These are phyloP conservation scores for Colletotrichum australisinense DNA, from an alignment of 2,329 filamentous ascomycete species.

Conservation along the genomic window DNA sequence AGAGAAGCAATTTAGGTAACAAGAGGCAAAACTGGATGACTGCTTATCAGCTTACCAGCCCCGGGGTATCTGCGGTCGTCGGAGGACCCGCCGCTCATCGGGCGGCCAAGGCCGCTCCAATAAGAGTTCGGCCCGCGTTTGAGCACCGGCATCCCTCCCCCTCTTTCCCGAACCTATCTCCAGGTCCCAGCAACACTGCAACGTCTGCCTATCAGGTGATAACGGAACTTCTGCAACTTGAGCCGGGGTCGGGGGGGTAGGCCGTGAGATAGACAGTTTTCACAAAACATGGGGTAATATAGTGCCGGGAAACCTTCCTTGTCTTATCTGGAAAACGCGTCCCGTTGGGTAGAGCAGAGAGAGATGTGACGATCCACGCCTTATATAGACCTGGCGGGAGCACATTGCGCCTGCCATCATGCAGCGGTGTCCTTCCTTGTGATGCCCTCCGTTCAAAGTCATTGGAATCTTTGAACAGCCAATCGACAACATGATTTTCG, in stretches of 20 bases:
- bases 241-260: not conserved
- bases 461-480: not conserved
- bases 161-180: constrained; percentile 5
- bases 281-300: not conserved
- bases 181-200: not conserved
- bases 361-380: not conserved
- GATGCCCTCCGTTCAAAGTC: not conserved
- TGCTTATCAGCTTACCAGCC: not conserved
- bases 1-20: not conserved
- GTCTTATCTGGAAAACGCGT: not conserved
- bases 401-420: not conserved
- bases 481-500: constrained; percentile 14
- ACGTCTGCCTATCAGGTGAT: not conserved
- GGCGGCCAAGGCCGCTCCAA: constrained; percentile 24
- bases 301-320: not conserved
- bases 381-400: not conserved
- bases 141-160: not conserved
- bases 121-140: constrained; percentile 11
- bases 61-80: not conserved
- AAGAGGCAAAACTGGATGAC: not conserved
- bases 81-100: constrained; percentile 9
- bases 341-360: not conserved
- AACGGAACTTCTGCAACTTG: not conserved
- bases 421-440: not conserved
- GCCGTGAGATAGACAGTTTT: not conserved